Base-by-base conservation (phyloP, 345 rosid species). In the Viola odorata region DNA sequence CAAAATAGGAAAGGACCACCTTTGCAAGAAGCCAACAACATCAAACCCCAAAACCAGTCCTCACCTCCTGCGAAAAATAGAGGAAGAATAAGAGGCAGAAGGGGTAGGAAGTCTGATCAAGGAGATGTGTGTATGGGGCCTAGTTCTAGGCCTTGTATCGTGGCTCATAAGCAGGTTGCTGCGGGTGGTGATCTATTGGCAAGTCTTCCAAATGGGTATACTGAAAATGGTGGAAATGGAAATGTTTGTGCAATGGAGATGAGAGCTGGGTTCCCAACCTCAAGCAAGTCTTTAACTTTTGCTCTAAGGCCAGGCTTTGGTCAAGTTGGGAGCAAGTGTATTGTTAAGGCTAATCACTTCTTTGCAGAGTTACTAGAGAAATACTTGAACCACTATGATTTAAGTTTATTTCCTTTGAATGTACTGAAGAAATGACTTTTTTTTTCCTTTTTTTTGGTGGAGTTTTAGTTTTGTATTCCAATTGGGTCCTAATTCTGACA, bases 271-370 rank as follows among this genome's bases (percentile, higher is more conserved):
- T 80, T 80, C 58, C 81, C 88, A 61, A 68, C 73, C 70, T 85
- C 88, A 32, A 82, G 91, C 76, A 91, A 83, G 85, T 82, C 84
- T 59, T 65, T 83, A 23, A 86, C 74, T 79, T 86, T 88, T 75
- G 89, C 92, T 41, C 81, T 73, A 0, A 82, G 97, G 67, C 97
- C 99, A 69, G 97, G 97, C 44, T 91, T 57, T 77, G 99, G 99
- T 44, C 80, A 78, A 55, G 75, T 81, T 66, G 99, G 99, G 75
- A 88, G 91, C 54, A 86, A 75, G 74, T 94, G 99, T 72, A 85
- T 94, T 42, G 97, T 94, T 36, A 94, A 94, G 81, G 99, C 96
- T 62, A 94, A 94, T 78, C 99, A 94, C 78, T 94, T 94, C 81
- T 79, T 94, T 23, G 84, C 97, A 38, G 89, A 88, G 80, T 81